These are phyloP conservation scores for Calocybe cyanea DNA, from an alignment of 768 basidiomycete genomes.

Conservation along the genomic window DNA sequence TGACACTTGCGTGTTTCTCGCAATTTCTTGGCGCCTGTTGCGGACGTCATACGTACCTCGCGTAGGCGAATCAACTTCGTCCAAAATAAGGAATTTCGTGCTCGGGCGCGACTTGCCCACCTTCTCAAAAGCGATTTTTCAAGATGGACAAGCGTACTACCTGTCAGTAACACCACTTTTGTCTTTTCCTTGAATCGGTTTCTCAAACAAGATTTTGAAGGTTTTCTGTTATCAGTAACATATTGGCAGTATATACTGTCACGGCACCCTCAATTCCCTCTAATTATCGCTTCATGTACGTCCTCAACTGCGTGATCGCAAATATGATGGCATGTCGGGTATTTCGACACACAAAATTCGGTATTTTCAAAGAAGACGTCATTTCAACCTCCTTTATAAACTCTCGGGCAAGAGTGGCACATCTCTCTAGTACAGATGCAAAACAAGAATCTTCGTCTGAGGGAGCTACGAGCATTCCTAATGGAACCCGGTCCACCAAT, in stretches of 20 bases:
- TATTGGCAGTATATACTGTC: constrained; percentile 1
- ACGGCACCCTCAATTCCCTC: not conserved
- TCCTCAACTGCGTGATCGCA: constrained; percentile 1
- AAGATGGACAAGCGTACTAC: constrained; percentile 29
- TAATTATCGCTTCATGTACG: not conserved
- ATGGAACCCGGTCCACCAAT: too few species aligned
- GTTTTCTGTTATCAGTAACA: constrained; percentile 11
- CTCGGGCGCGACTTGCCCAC: constrained; percentile 23
- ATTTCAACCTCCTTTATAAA: not conserved
- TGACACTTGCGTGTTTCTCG: constrained; percentile 28
- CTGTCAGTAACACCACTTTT: constrained; percentile 20
- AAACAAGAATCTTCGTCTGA: too few species aligned
- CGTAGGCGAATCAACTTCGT: not conserved
- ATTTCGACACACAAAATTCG: constrained; percentile 10
- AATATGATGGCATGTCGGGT: constrained; percentile 12
- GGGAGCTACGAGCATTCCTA: too few species aligned
- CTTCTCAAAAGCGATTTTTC: constrained; percentile 21
- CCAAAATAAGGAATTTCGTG: constrained; percentile 8
- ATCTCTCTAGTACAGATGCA: too few species aligned
- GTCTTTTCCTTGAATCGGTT: not conserved
- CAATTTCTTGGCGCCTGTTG: constrained; percentile 25
- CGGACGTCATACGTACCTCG: not conserved
- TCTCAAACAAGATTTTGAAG: not conserved
- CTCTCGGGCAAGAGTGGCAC: too few species aligned
- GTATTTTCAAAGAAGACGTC: constrained; percentile 5